A percentile compares a stretch with the other conserved stretches of the same genome.
phyloP scores from a whole-genome alignment of 1,284 basidiomycete species.

The Xerocomus minutiporus region DNA sequence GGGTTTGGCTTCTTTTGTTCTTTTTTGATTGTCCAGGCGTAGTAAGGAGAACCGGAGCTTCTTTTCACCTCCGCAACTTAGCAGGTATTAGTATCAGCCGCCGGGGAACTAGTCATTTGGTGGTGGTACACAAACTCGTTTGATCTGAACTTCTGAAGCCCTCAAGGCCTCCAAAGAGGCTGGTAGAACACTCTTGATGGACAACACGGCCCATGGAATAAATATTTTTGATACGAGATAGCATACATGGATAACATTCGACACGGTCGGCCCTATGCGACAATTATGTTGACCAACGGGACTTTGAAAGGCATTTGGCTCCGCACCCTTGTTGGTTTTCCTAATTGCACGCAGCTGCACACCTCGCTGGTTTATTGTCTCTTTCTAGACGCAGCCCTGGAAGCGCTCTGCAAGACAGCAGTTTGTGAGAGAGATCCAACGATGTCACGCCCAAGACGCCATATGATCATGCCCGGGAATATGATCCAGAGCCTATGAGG shows the following conservation, averaged over 20 bases:
- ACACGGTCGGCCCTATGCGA: neutral
- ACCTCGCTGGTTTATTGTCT: conserved; percentile 7
- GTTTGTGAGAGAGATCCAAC: conserved; percentile 35
- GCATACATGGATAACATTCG: neutral
- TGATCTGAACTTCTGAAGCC: no score
- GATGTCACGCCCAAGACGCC: conserved; percentile 56
- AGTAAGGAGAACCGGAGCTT: no score
- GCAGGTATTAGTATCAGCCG: no score
- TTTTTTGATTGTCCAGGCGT: no score
- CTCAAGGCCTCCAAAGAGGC: no score
- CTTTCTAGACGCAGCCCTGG: conserved; percentile 19
- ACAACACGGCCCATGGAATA: neutral
- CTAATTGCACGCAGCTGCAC: neutral
- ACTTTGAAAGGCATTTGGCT: neutral
- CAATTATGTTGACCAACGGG: neutral
- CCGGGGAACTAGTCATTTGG: no score
- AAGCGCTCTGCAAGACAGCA: conserved; percentile 29
- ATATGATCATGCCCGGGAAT: conserved; percentile 57
- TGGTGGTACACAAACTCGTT: no score
- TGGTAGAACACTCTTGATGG: no score
- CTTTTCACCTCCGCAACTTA: no score
- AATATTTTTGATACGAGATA: neutral
- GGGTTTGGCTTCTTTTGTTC: neutral
- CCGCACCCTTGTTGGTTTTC: no score
- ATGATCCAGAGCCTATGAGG: conserved; percentile 63